phyloP scores from a whole-genome alignment of 129 eudicot species.

The Centaurea solstitialis region DNA sequence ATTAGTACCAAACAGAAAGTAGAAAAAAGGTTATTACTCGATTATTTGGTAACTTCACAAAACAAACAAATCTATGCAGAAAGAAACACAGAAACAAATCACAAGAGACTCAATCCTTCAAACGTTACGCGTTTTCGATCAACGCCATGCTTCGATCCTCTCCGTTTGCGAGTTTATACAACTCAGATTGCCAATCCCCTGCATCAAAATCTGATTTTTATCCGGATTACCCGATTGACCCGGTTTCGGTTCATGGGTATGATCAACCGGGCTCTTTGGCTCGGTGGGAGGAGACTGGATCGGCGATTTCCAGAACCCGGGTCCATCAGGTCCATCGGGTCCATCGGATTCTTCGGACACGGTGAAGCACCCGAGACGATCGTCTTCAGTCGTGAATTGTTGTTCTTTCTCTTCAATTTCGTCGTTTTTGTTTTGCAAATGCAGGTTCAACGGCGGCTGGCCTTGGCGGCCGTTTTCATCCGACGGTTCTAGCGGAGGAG shows the following conservation, averaged over 20 bases:
- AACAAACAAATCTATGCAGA: constrained; percentile 22
- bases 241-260: constrained; percentile 6
- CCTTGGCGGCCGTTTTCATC: constrained; percentile 65
- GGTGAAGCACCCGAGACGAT: constrained; percentile 32
- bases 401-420: constrained; percentile 23
- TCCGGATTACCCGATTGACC: constrained; percentile 28
- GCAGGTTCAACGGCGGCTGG: constrained; percentile 35
- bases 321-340: too few relatives aligned
- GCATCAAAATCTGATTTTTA: constrained; percentile 1
- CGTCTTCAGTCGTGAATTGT: constrained; percentile 30
- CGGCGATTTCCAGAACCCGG: constrained; percentile 31
- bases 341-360: constrained; percentile 51
- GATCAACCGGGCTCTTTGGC: constrained; percentile 22
- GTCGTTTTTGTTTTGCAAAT: constrained; percentile 13
- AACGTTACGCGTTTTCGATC: neutral
- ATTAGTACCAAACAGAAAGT: constrained; percentile 8
- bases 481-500: constrained; percentile 41
- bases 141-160: constrained; percentile 65
- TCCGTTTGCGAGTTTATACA: constrained; percentile 53
- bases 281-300: constrained; percentile 10
- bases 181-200: constrained; percentile 52
- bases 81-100: constrained; percentile 15
- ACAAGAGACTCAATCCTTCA: constrained; percentile 2
- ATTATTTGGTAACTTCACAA: constrained; percentile 27
- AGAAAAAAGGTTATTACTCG: constrained; percentile 2